phyloP scores from a whole-genome alignment of 2,329 filamentous ascomycete genomes.

The Fusarium sororula region DNA sequence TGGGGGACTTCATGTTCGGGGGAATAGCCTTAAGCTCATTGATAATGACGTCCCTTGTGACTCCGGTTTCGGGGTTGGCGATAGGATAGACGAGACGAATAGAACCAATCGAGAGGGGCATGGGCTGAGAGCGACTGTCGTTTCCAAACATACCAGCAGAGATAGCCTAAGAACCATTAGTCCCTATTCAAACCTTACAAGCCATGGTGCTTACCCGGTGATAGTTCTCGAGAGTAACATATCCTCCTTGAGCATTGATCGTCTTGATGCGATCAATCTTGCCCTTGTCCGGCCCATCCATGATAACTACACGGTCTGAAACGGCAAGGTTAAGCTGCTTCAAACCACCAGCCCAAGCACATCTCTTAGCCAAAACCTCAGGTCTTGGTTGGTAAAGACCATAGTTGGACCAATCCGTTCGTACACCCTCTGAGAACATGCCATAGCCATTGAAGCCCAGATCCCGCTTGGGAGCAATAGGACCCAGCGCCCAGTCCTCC shows the following conservation, averaged over 20 bases:
- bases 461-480: constrained; percentile 80
- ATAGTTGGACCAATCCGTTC: constrained; percentile 49
- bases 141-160: constrained; percentile 45
- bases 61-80: constrained; percentile 70
- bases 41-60: constrained; percentile 78
- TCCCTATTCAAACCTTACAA: neutral
- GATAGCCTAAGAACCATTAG: constrained; percentile 39
- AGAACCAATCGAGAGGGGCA: constrained; percentile 71
- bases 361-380: constrained; percentile 54
- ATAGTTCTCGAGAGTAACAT: constrained; percentile 68
- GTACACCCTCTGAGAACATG: constrained; percentile 54
- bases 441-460: constrained; percentile 71
- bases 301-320: constrained; percentile 83
- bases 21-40: constrained; percentile 69
- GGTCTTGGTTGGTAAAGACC: constrained; percentile 43
- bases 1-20: constrained; percentile 56
- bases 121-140: constrained; percentile 43
- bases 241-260: constrained; percentile 64
- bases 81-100: constrained; percentile 86
- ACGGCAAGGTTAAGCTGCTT: constrained; percentile 69
- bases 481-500: constrained; percentile 82
- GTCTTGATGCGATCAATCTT: constrained; percentile 78
- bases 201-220: constrained; percentile 66
- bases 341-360: constrained; percentile 64
- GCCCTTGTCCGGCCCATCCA: constrained; percentile 81